phyloP scores from a whole-genome alignment of 73 alveolate genomes.

The Paramecium caudatum region DNA sequence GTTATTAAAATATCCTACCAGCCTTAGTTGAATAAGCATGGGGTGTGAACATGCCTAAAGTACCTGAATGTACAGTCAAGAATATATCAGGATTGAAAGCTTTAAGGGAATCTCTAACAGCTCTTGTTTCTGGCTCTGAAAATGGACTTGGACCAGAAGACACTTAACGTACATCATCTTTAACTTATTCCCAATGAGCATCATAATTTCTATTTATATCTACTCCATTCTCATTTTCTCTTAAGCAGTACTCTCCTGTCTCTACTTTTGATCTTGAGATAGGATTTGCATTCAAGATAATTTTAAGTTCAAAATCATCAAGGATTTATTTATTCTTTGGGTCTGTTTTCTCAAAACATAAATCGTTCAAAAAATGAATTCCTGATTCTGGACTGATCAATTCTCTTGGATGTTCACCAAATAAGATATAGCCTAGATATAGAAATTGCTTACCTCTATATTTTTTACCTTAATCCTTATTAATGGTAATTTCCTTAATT shows the following conservation, averaged over 20 bases:
- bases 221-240: slow-evolving; percentile 82
- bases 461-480: slow-evolving; percentile 19
- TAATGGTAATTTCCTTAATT: slow-evolving; percentile 17
- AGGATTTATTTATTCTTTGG: slow-evolving; percentile 49
- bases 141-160: slow-evolving; percentile 81
- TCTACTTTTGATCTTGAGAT: slow-evolving; percentile 79
- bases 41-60: slow-evolving; percentile 78
- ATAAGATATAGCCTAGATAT: slow-evolving; percentile 67
- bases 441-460: slow-evolving; percentile 29
- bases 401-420: slow-evolving; percentile 90
- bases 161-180: slow-evolving; percentile 59
- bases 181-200: slow-evolving; percentile 77
- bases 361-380: slow-evolving; percentile 69
- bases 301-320: slow-evolving; percentile 50
- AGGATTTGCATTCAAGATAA: slow-evolving; percentile 83
- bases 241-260: slow-evolving; percentile 79
- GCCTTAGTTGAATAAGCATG: slow-evolving; percentile 76
- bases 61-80: slow-evolving; percentile 81
- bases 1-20: not conserved
- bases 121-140: slow-evolving; percentile 82
- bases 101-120: slow-evolving; percentile 62
- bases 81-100: slow-evolving; percentile 79
- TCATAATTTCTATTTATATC: slow-evolving; percentile 86
- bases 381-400: slow-evolving; percentile 83
- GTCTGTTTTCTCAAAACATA: slow-evolving; percentile 62